Percentiles rank a stretch among this genome's conserved stretches.
Evolutionary conservation across 768 basidiomycete genomes (phyloP).

Genomic region (Tephrocybe sp.): DNA sequence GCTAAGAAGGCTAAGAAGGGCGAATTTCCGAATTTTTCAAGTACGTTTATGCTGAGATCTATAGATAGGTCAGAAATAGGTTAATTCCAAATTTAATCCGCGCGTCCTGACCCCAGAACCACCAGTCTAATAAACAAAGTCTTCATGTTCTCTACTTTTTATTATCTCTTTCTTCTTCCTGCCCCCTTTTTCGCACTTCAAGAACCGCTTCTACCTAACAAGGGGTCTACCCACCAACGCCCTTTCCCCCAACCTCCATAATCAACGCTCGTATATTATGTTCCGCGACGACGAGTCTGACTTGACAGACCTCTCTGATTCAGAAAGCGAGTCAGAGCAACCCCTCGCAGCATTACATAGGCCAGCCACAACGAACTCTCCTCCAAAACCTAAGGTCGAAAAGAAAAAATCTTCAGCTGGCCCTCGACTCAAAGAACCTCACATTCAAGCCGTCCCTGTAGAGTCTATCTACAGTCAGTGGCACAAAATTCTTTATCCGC

Average conservation of each 20-base stretch:
- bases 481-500: background rate
- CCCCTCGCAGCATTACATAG: constrained; percentile 20
- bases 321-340: constrained; percentile 35
- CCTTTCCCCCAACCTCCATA: background rate
- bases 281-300: constrained; percentile 39
- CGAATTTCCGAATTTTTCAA: background rate
- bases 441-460: constrained; percentile 28
- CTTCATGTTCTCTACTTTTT: background rate
- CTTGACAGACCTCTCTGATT: constrained; percentile 45
- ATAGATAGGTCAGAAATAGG: background rate
- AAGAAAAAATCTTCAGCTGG: constrained; percentile 24
- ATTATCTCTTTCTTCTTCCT: background rate
- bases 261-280: background rate
- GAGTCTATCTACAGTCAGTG: constrained; percentile 43
- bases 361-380: constrained; percentile 17
- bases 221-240: background rate
- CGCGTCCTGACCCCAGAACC: constrained; percentile 4
- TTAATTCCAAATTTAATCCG: background rate
- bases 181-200: background rate
- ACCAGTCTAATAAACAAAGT: background rate
- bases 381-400: background rate
- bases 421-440: constrained; percentile 29
- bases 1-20: no score
- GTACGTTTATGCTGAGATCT: background rate
- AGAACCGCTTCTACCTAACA: background rate